phyloP scores from a whole-genome alignment of 148 eudicot genomes.

The Talinum fruticosum region DNA sequence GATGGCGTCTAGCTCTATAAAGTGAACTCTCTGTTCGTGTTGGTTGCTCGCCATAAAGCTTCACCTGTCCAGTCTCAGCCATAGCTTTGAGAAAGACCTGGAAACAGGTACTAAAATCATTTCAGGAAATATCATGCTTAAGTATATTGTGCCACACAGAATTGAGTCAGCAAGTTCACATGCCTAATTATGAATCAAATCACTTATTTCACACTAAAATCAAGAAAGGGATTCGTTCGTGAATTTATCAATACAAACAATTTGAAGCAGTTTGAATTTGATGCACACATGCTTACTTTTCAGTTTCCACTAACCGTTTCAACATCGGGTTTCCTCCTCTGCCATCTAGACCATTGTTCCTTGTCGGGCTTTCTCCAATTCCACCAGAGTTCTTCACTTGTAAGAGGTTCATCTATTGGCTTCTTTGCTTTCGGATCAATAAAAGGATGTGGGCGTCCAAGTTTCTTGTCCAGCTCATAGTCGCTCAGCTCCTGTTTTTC shows the following conservation, averaged over 20 bases:
- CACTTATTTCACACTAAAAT: neutral
- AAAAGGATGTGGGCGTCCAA: conserved; percentile 88
- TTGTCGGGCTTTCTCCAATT: conserved; percentile 94
- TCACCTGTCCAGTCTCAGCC: conserved; percentile 98
- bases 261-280: neutral
- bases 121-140: neutral
- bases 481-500: conserved; percentile 59
- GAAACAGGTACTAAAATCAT: conserved; percentile 9
- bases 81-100: conserved; percentile 99
- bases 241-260: neutral
- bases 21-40: conserved; percentile 86
- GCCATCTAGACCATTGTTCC: conserved; percentile 97
- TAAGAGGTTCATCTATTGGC: conserved; percentile 60
- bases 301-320: conserved; percentile 78
- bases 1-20: conserved; percentile 89
- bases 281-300: conserved; percentile 11
- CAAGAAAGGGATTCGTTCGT: neutral
- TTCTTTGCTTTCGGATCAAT: conserved; percentile 71
- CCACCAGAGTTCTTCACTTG: conserved; percentile 99
- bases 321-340: conserved; percentile 86
- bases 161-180: neutral
- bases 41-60: conserved; percentile 89
- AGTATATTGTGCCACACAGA: neutral
- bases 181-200: neutral
- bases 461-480: conserved; percentile 74